phyloP scores from a whole-genome alignment of 2,329 filamentous ascomycete genomes.

The Talaromyces sp. region DNA sequence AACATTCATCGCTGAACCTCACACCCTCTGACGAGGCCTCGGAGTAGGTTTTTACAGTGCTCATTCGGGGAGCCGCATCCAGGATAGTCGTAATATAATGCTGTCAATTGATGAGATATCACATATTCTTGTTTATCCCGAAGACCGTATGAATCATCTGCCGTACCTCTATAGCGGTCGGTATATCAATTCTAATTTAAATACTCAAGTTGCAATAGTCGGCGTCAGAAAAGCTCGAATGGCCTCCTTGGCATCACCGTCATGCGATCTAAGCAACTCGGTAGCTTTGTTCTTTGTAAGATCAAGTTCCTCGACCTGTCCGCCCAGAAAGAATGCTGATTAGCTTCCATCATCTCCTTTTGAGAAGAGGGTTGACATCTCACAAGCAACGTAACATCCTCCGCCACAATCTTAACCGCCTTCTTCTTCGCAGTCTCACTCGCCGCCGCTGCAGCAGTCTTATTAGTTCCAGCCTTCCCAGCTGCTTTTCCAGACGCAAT shows the following conservation, averaged over 20 bases:
- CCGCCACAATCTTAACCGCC: constrained; percentile 42
- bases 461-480: constrained; percentile 19
- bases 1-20: too few relatives aligned
- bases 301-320: constrained; percentile 43
- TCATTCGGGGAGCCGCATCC: too few relatives aligned
- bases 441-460: constrained; percentile 18
- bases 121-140: too few relatives aligned
- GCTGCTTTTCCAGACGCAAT: constrained; percentile 26
- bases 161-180: neutral
- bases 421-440: constrained; percentile 34
- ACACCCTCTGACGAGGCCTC: too few relatives aligned
- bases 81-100: too few relatives aligned
- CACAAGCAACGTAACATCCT: constrained; percentile 45
- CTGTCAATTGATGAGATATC: too few relatives aligned
- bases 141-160: neutral
- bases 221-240: constrained; percentile 40
- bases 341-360: neutral
- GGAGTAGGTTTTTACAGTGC: too few relatives aligned
- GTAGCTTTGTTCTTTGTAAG: constrained; percentile 44
- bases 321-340: neutral
- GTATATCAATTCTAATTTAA: neutral
- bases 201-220: constrained; percentile 6
- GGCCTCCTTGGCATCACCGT: constrained; percentile 40
- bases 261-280: constrained; percentile 43
- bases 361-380: constrained; percentile 15